Percentiles rank a stretch among this genome's conserved stretches.
Conservation (phyloP, 176 grass and related monocot genomes). For the Musa itinerans region DNA sequence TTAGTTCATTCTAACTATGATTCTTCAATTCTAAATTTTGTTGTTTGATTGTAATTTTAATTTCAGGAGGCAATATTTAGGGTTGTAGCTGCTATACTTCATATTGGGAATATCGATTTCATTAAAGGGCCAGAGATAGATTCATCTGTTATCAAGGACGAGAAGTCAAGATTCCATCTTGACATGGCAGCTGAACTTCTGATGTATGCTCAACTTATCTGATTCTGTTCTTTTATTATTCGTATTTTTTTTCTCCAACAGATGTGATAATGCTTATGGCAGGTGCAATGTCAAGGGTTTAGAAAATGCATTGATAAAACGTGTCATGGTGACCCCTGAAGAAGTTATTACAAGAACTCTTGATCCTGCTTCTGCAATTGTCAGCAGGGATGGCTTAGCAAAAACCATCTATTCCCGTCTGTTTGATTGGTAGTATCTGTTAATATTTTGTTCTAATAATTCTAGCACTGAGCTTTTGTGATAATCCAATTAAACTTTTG, state of each 20-base stretch:
- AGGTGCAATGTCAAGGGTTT: slow-evolving; percentile 72
- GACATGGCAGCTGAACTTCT: slow-evolving; percentile 73
- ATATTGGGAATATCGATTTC: slow-evolving; percentile 95
- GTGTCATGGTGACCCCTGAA: slow-evolving; percentile 89
- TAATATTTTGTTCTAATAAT: neutral
- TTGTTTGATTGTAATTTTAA: slow-evolving; percentile 26
- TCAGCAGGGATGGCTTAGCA: slow-evolving; percentile 89
- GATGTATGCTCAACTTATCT: slow-evolving; percentile 47
- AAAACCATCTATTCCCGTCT: slow-evolving; percentile 79
- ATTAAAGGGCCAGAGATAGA: slow-evolving; percentile 72
- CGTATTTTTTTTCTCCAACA: slow-evolving; percentile 16
- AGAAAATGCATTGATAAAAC: slow-evolving; percentile 74
- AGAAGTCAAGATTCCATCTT: slow-evolving; percentile 90
- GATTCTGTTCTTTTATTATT: neutral
- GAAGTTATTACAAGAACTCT: slow-evolving; percentile 83
- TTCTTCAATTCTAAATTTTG: slow-evolving; percentile 8
- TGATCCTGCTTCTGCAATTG: slow-evolving; percentile 67
- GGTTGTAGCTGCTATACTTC: slow-evolving; percentile 95
- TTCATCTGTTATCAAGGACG: slow-evolving; percentile 90
- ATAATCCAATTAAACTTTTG: neutral
- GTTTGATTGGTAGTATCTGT: slow-evolving; percentile 75
- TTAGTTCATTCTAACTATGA: neutral
- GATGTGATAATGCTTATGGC: slow-evolving; percentile 20
- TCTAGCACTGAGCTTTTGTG: neutral
- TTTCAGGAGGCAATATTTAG: slow-evolving; percentile 87